Base-by-base conservation (phyloP, 2,329 filamentous ascomycete genomes). In the Clarireedia monteithiana region DNA sequence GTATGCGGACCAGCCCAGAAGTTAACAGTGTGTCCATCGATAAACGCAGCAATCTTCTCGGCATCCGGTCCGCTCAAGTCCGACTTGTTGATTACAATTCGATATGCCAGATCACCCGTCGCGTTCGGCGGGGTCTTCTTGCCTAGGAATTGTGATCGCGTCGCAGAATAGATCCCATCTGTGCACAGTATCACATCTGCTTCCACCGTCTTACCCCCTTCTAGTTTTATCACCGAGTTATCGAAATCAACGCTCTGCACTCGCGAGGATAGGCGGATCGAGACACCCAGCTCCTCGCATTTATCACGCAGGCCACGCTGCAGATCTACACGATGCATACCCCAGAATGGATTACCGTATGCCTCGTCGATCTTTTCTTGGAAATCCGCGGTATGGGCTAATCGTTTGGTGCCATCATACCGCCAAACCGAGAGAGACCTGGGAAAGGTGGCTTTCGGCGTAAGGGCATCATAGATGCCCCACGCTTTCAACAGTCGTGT, bases 41-140 rank as follows among this genome's bases (percentile, higher is more conserved):
- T 55, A 26, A 55, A 55, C 3, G 34, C 53, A 3, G 63, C 88
- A 84, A 1, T 79, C 74, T 0, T 74, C 73, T 0, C 83, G 81
- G 0, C 85, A 7, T 73, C 74, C 5, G 67, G 64, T 17, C 69
- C 64, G 20, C 67, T 68, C 2, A 75, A 66, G 26, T 74, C 56
- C 1, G 73, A 72, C 55, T 77, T 75, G 48, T 70, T 62, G 3
- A 87, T 70, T 0, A 84, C 77, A 36, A 86, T 78, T 1, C 84
- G 74, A 63, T 85, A 88, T 1, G 83, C 84, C 14, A 87, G 67
- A 64, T 88, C 84, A 0, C 83, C 84, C 0, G 83, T 86, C 0
- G 80, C 77, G 6, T 77, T 66, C 0, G 83, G 80, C 5, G 72
- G 69, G 38, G 79, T 77, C 4, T 72, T 69, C 0, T 64, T 69